A percentile compares a stretch with the other conserved stretches of the same genome.
These are phyloP conservation scores for Zelopaecilomyces penicillatus DNA, from an alignment of 2,329 filamentous ascomycete genomes.

Conservation along the genomic window DNA sequence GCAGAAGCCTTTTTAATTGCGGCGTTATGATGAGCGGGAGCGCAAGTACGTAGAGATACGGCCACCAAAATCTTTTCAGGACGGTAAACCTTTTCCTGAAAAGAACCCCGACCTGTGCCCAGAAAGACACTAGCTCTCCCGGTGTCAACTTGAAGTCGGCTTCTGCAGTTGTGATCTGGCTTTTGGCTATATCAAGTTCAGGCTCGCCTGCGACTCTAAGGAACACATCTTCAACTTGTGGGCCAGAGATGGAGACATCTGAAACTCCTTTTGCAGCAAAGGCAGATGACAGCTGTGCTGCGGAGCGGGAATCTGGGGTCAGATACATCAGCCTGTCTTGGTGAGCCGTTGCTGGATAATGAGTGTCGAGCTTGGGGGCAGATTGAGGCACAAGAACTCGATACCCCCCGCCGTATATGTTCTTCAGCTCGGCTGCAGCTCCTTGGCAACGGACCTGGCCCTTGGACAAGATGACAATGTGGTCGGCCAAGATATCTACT, in stretches of 20 bases:
- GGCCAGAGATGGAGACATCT: slow-evolving; percentile 21
- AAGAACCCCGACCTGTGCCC: slow-evolving; percentile 11
- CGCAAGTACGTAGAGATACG: slow-evolving; percentile 11
- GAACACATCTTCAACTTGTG: slow-evolving; percentile 26
- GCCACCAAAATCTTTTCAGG: slow-evolving; percentile 14
- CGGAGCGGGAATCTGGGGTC: slow-evolving; percentile 30
- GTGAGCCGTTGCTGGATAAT: slow-evolving; percentile 38
- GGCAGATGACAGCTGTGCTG: slow-evolving; percentile 21
- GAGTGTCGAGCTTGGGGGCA: slow-evolving; percentile 20
- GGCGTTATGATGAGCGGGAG: slow-evolving; percentile 15
- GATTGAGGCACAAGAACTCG: slow-evolving; percentile 37
- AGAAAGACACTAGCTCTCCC: neutral
- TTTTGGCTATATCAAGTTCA: slow-evolving; percentile 4
- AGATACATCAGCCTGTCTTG: slow-evolving; percentile 48
- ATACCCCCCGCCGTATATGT: slow-evolving; percentile 55
- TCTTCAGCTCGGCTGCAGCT: slow-evolving; percentile 56
- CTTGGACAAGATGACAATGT: slow-evolving; percentile 57
- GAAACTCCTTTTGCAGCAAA: slow-evolving; percentile 42
- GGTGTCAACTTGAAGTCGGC: slow-evolving; percentile 3
- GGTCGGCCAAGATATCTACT: slow-evolving; percentile 58
- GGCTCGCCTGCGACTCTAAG: slow-evolving; percentile 18
- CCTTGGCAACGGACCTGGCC: slow-evolving; percentile 55
- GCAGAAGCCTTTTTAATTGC: neutral
- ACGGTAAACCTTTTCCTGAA: slow-evolving; percentile 15
- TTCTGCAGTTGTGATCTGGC: neutral